These are phyloP conservation scores for Chaetothyriales sp. DNA, from an alignment of 2,329 filamentous ascomycete species.

Conservation along the genomic window DNA sequence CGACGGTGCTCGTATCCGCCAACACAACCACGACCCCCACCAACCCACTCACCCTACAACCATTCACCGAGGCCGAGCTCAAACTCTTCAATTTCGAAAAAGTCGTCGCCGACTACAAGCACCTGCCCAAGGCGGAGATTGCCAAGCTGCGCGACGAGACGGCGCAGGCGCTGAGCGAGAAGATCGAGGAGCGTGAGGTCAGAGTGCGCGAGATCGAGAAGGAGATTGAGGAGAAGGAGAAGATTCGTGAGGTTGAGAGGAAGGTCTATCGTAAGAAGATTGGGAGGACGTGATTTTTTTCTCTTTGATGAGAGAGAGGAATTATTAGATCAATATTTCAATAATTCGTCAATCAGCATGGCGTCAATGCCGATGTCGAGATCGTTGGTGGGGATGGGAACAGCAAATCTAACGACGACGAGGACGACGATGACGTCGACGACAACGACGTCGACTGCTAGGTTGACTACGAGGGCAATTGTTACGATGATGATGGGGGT, in stretches of 20 bases:
- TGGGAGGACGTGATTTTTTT: constrained; percentile 1
- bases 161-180: constrained; percentile 9
- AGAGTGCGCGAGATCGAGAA: constrained; percentile 12
- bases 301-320: too few species aligned
- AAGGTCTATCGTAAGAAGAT: constrained; percentile 16
- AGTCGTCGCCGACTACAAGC: constrained; percentile 8
- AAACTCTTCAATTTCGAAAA: constrained; percentile 11
- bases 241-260: constrained; percentile 16
- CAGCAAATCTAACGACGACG: too few species aligned
- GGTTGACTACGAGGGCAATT: too few species aligned
- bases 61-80: constrained; percentile 13
- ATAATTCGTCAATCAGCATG: too few species aligned
- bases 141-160: constrained; percentile 11
- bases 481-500: too few species aligned
- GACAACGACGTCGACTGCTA: too few species aligned
- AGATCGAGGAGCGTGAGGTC: constrained; percentile 11
- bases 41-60: constrained; percentile 13
- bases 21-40: constrained; percentile 3
- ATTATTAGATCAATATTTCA: neutral
- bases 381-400: too few species aligned
- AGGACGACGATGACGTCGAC: neutral
- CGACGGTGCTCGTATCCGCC: constrained; percentile 5
- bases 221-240: constrained; percentile 17
- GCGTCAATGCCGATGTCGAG: too few species aligned
- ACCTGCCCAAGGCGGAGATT: constrained; percentile 1